phyloP scores from a whole-genome alignment of 2,329 filamentous ascomycete genomes.

The Aspergillus pseudotamarii region DNA sequence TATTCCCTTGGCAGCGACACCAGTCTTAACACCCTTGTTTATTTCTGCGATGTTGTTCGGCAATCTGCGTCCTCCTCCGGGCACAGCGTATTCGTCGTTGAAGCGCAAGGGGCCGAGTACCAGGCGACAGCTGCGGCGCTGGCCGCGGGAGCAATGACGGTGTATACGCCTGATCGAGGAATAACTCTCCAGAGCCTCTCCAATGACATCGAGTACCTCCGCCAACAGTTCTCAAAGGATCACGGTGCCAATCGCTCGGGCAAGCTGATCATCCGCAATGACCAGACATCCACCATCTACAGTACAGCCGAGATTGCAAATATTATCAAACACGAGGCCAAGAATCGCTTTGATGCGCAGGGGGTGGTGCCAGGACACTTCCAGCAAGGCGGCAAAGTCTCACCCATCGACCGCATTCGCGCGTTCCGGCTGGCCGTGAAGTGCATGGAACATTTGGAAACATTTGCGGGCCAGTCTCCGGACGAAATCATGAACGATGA shows the following conservation, averaged over 20 bases:
- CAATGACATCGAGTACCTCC: constrained; percentile 83
- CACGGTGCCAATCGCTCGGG: constrained; percentile 84
- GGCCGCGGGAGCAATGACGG: constrained; percentile 86
- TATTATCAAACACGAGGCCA: constrained; percentile 90
- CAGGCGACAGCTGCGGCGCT: constrained; percentile 57
- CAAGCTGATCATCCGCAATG: constrained; percentile 90
- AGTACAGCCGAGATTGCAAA: constrained; percentile 88
- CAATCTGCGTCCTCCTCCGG: constrained; percentile 94
- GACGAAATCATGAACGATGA: constrained; percentile 72
- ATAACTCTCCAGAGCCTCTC: constrained; percentile 90
- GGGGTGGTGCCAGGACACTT: constrained; percentile 91
- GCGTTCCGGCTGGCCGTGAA: constrained; percentile 92
- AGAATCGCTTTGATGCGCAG: constrained; percentile 85
- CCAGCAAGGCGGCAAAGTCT: constrained; percentile 88
- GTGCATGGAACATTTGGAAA: constrained; percentile 87
- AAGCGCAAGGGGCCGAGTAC: constrained; percentile 90
- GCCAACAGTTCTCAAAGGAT: constrained; percentile 80
- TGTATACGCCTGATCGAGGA: constrained; percentile 97
- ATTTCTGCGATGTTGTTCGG: constrained; percentile 96
- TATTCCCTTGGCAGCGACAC: constrained; percentile 97
- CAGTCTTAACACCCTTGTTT: constrained; percentile 90
- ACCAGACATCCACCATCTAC: constrained; percentile 87
- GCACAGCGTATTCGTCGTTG: constrained; percentile 93
- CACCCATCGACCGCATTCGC: constrained; percentile 90
- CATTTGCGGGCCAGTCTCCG: constrained; percentile 66